Base-by-base conservation (phyloP, 2,329 filamentous ascomycete genomes). In the Botrytis pseudocinerea region DNA sequence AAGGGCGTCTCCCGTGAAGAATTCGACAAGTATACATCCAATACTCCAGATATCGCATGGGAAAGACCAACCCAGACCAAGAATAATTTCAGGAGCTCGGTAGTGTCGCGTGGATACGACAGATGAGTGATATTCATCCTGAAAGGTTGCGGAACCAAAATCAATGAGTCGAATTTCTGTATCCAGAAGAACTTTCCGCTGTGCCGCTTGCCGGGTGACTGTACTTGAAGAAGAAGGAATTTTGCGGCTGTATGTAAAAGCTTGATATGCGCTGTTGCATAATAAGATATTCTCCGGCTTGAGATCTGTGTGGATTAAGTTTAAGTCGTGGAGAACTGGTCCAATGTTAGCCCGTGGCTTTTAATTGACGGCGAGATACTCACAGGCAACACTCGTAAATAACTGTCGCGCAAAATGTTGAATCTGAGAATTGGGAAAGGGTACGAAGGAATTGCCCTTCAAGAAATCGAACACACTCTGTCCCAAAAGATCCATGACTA, bases 401-500 rank as follows among this genome's bases (percentile, higher is more conserved):
- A 99, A 86, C 81, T 99, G 96, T 68, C 95, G 90, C 65, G 96
- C 96, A 85, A 99, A 98, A 81, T 90, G 95, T 82, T 98, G 96
- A 74, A 99, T 99, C 83, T 99, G 96, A 77, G 95, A 98, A 85
- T 97, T 98, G 20, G 96, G 96, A 80, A 99, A 99, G 0, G 96
- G 96, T 28, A 97, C 94, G 80, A 99, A 99, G 76, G 90, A 89
- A 80, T 98, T 98, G 80, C 92, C 91, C 85, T 99, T 99, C 65
- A 99, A 87, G 78, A 99, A 99, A 83, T 99, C 96, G 81, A 99
- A 99, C 70, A 99, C 95, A 79, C 95, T 98, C 80, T 98, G 95
- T 65, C 95, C 95, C 46, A 98, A 88, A 5, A 91, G 83, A 76
- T 91, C 89, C 89, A 90, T 91, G 71, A 91, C 89, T 74, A 91